Evolutionary conservation across 2,329 filamentous ascomycete species (phyloP), one percentile per base, ranked within the genome.

Genomic region (Pseudogymnoascus sp.): DNA sequence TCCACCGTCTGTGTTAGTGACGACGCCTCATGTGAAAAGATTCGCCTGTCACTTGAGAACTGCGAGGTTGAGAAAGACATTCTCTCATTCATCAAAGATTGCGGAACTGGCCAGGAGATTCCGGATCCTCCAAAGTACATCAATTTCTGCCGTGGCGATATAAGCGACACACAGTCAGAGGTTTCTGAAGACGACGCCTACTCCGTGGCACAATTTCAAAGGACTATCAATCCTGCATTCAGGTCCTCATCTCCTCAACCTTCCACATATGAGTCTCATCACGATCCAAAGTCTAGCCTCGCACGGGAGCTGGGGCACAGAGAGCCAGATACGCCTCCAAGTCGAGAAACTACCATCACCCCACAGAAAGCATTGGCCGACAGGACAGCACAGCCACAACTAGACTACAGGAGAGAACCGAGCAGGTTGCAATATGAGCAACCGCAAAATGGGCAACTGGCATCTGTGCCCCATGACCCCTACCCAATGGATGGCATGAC

Each of bases 1-100:
- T 97, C 92, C 0, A 97, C 92, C 0, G 94, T 97, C 9, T 99
- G 94, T 70, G 94, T 99, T 55, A 97, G 92, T 71, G 94, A 99
- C 69, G 94, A 99, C 75, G 84, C 89, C 64, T 94, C 92, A 2
- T 99, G 92, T 73, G 95, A 99, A 74, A 97, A 96, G 76, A 89
- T 99, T 63, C 85, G 95, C 9, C 76, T 97, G 4, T 92, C 92
- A 0, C 79, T 99, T 2, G 95, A 99, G 75, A 89, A 89, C 69
- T 95, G 95, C 75, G 94, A 99, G 68, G 94, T 99, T 1, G 92
- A 96, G 72, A 95, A 92, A 72, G 95, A 99, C 71, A 96, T 99
- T 63, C 76, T 84, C 19, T 77, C 74, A 63, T 99, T 99, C 76
- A 99, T 99, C 74, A 87, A 81, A 63, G 91, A 95, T 55, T 82